These are phyloP conservation scores for Nematocida displodere DNA, from an alignment of 371 early-diverging fungal genomes.

Conservation along the genomic window DNA sequence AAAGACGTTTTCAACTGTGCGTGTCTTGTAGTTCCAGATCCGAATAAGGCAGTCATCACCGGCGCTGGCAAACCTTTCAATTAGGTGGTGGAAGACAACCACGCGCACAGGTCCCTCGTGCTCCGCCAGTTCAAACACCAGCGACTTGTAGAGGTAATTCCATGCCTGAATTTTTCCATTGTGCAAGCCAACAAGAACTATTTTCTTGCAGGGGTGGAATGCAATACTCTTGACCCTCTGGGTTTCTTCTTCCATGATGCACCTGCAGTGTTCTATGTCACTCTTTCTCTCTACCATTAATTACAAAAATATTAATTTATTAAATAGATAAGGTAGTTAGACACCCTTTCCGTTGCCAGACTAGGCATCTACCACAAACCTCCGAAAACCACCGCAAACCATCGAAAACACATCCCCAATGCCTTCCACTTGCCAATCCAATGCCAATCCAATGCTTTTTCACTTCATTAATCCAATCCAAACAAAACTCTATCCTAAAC, in stretches of 20 bases:
- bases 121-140: conserved; percentile 87
- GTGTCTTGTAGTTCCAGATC: conserved; percentile 95
- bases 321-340: conserved; percentile 43
- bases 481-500: no score
- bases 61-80: conserved; percentile 90
- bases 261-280: conserved; percentile 17
- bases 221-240: conserved; percentile 82
- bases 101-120: conserved; percentile 97
- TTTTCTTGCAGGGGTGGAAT: conserved; percentile 92
- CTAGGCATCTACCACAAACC: neutral
- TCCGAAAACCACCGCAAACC: no score
- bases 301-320: conserved; percentile 27
- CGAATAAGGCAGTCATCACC: conserved; percentile 98
- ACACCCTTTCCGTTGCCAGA: neutral
- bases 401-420: no score
- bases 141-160: conserved; percentile 92
- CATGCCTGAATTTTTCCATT: conserved; percentile 92
- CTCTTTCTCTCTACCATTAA: conserved; percentile 9
- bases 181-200: conserved; percentile 88
- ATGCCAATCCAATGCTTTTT: no score
- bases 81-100: conserved; percentile 87
- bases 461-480: no score
- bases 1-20: conserved; percentile 81
- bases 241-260: conserved; percentile 48
- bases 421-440: no score